Evolutionary conservation across 2,329 filamentous ascomycete species (phyloP).

Genomic region (Calonectria henricotiae): DNA sequence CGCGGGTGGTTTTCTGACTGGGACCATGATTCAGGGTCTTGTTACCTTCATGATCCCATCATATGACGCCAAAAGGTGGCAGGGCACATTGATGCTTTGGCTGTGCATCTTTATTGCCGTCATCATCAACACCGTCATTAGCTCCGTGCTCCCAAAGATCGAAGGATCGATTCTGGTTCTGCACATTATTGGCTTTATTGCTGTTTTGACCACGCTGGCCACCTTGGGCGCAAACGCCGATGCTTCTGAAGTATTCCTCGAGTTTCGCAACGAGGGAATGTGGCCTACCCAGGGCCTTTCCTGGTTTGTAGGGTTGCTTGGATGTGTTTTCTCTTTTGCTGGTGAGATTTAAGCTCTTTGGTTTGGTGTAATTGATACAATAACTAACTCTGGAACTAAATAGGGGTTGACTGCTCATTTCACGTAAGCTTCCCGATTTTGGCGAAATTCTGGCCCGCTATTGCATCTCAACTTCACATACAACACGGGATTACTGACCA

Average conservation of each 20-base stretch:
- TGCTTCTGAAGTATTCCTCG: constrained; percentile 52
- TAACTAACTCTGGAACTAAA: constrained; percentile 2
- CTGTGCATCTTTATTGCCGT: constrained; percentile 62
- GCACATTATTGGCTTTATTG: constrained; percentile 65
- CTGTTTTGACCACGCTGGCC: constrained; percentile 58
- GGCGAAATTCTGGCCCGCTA: background rate
- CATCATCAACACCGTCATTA: constrained; percentile 57
- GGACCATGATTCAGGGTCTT: constrained; percentile 52
- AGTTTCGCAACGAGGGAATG: constrained; percentile 49
- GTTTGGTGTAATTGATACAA: background rate
- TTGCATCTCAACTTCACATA: background rate
- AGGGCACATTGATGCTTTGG: constrained; percentile 55
- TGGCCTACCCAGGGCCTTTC: constrained; percentile 48
- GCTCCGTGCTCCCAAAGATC: constrained; percentile 56
- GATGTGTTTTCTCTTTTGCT: constrained; percentile 48
- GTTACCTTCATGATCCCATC: constrained; percentile 43
- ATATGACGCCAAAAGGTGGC: constrained; percentile 49
- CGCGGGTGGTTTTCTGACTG: constrained; percentile 47
- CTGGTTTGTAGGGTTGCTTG: constrained; percentile 48
- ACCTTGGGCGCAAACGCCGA: constrained; percentile 51
- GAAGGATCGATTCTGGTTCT: constrained; percentile 62
- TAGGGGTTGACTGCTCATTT: constrained; percentile 50
- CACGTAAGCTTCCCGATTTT: constrained; percentile 37
- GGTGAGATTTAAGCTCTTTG: constrained; percentile 31
- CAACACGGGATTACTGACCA: background rate